These are phyloP conservation scores for Dimargaris xerosporica DNA, from an alignment of 192 early-diverging fungal species.

Conservation along the genomic window DNA sequence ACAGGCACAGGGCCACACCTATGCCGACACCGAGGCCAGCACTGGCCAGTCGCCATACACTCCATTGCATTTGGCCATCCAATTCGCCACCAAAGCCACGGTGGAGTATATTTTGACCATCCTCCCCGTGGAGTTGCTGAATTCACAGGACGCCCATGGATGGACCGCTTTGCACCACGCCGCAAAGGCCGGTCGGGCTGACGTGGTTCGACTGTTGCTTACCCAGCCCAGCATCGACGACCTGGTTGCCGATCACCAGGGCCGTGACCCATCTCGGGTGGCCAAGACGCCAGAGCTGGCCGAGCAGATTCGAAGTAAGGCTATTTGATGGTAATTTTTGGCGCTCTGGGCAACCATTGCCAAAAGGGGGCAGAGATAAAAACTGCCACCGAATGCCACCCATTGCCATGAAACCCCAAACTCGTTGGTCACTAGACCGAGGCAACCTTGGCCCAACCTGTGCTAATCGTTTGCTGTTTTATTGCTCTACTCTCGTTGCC, in stretches of 20 bases:
- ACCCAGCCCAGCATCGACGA: slow-evolving; percentile 47
- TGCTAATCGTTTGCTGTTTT: too few species aligned
- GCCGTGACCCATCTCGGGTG: slow-evolving; percentile 41
- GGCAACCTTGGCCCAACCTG: too few species aligned
- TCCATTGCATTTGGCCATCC: slow-evolving; percentile 41
- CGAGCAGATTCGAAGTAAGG: too few species aligned
- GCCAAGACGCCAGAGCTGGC: slow-evolving; percentile 30
- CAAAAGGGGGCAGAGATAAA: too few species aligned
- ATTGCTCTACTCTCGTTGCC: too few species aligned
- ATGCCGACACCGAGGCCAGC: not conserved
- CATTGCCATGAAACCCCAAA: too few species aligned
- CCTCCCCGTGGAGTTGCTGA: slow-evolving; percentile 28
- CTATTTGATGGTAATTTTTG: too few species aligned
- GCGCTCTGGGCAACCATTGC: too few species aligned
- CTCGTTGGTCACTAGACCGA: too few species aligned
- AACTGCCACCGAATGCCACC: too few species aligned
- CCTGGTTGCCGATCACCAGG: slow-evolving; percentile 40
- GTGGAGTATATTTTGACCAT: slow-evolving; percentile 34
- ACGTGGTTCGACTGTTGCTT: slow-evolving; percentile 51
- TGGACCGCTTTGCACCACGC: slow-evolving; percentile 65
- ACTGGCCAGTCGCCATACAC: slow-evolving; percentile 18
- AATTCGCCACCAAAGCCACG: slow-evolving; percentile 42
- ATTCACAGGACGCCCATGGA: slow-evolving; percentile 38
- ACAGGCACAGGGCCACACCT: not conserved
- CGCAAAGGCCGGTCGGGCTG: slow-evolving; percentile 42